Evolutionary conservation across 2,329 filamentous ascomycete species (phyloP).

Genomic region (Colletotrichum sp.): DNA sequence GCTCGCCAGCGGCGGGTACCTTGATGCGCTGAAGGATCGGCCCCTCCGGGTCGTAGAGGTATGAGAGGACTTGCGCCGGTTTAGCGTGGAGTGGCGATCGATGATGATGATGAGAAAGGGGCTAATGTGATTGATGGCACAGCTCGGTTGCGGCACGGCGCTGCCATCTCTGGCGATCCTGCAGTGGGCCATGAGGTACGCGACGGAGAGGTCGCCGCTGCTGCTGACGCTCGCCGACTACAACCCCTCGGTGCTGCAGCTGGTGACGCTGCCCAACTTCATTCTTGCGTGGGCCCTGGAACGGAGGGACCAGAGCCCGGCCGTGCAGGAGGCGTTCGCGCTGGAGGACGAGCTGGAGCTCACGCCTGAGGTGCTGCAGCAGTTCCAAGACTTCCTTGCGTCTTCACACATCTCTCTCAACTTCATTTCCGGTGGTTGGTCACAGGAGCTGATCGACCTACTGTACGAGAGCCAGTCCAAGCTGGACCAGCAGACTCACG

Average conservation of each 20-base stretch:
- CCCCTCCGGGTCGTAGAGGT: conserved; percentile 60
- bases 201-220: conserved; percentile 37
- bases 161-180: conserved; percentile 76
- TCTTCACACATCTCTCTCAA: conserved; percentile 58
- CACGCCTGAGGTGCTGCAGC: conserved; percentile 58
- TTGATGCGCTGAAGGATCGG: conserved; percentile 32
- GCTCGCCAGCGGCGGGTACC: conserved; percentile 49
- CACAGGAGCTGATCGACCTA: conserved; percentile 64
- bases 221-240: conserved; percentile 78
- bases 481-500: not conserved
- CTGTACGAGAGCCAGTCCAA: conserved; percentile 44
- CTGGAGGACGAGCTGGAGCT: conserved; percentile 68
- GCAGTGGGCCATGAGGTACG: conserved; percentile 56
- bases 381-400: conserved; percentile 62
- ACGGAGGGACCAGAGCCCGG: conserved; percentile 38
- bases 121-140: conserved; percentile 23
- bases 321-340: conserved; percentile 51
- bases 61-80: conserved; percentile 27
- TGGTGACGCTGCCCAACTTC: conserved; percentile 82
- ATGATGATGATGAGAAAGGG: not conserved
- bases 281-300: conserved; percentile 70
- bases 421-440: conserved; percentile 80
- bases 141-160: conserved; percentile 82
- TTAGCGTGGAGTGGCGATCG: not conserved
- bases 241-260: conserved; percentile 76